Evolutionary conservation across 805 yeast genomes (phyloP).

Genomic region (Cyberlindnera suaveolens): DNA sequence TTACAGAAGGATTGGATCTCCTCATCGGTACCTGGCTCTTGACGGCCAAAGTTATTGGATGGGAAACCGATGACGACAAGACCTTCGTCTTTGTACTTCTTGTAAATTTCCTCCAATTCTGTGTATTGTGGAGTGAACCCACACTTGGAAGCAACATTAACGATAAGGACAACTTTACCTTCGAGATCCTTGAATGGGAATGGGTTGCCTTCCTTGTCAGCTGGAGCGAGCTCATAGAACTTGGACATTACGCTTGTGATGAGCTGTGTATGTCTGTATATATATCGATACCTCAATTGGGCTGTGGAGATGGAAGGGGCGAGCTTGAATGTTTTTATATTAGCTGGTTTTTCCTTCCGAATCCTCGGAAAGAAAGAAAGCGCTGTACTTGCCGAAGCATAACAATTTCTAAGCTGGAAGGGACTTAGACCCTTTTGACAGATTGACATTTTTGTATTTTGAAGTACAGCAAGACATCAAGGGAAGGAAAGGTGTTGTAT

Average conservation of each 20-base stretch:
- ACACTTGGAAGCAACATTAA: slow-evolving; percentile 86
- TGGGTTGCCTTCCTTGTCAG: slow-evolving; percentile 51
- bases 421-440: too few species aligned
- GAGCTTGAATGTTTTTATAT: too few species aligned
- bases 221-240: slow-evolving; percentile 65
- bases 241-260: slow-evolving; percentile 34
- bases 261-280: too few species aligned
- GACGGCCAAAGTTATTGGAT: slow-evolving; percentile 83
- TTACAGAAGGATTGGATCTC: slow-evolving; percentile 74
- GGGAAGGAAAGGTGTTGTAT: too few species aligned
- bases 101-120: slow-evolving; percentile 64
- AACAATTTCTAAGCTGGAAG: too few species aligned
- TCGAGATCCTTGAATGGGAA: slow-evolving; percentile 55
- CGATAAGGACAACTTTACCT: slow-evolving; percentile 78
- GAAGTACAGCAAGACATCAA: too few species aligned
- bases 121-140: slow-evolving; percentile 76
- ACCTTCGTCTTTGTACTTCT: slow-evolving; percentile 61
- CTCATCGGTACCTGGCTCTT: slow-evolving; percentile 63
- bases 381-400: too few species aligned
- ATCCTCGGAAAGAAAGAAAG: too few species aligned
- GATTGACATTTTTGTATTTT: too few species aligned
- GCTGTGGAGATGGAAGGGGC: too few species aligned
- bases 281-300: neutral
- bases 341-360: too few species aligned
- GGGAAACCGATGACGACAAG: slow-evolving; percentile 78